A percentile compares a stretch with the other conserved stretches of the same genome.
Conservation (phyloP, 768 basidiomycete species). For the Lentinula sp. region DNA sequence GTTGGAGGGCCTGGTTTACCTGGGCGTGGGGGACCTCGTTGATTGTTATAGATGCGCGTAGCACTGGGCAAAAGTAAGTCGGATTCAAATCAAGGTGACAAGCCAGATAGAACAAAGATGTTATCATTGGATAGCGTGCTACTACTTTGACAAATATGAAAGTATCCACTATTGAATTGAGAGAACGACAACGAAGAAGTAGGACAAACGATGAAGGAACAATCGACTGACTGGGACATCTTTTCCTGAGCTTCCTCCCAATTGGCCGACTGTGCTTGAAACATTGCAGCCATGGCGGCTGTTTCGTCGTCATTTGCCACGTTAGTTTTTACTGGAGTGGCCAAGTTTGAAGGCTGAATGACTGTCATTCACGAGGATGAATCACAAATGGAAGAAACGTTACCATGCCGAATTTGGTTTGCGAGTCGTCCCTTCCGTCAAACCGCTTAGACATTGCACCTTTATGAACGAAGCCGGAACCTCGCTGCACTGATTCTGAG, state of each 20-base stretch:
- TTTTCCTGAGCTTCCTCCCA: slow-evolving; percentile 99
- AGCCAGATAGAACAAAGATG: background rate
- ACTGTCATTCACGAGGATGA: slow-evolving; percentile 6
- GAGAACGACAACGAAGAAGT: background rate
- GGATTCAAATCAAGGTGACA: slow-evolving; percentile 25
- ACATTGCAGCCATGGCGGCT: slow-evolving; percentile 97
- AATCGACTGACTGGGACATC: slow-evolving; percentile 90
- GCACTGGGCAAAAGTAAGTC: slow-evolving; percentile 48
- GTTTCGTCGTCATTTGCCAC: slow-evolving; percentile 76
- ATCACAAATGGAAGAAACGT: slow-evolving; percentile 17
- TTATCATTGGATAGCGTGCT: slow-evolving; percentile 62
- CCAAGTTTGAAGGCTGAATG: slow-evolving; percentile 7
- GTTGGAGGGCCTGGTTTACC: slow-evolving; percentile 52
- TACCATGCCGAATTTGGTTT: slow-evolving; percentile 16
- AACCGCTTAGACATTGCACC: slow-evolving; percentile 86
- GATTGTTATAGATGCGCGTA: slow-evolving; percentile 59
- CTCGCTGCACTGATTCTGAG: slow-evolving; percentile 41
- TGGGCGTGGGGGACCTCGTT: slow-evolving; percentile 58
- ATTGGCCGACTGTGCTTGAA: slow-evolving; percentile 86
- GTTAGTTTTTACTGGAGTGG: slow-evolving; percentile 31
- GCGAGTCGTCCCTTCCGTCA: slow-evolving; percentile 72
- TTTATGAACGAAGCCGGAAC: slow-evolving; percentile 54
- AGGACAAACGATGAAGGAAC: slow-evolving; percentile 31
- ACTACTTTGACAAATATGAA: slow-evolving; percentile 47
- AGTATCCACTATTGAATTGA: background rate